Evolutionary conservation across 2,329 filamentous ascomycete genomes (phyloP), one percentile per base, ranked within the genome.

Genomic region (Aspergillus alliaceus): DNA sequence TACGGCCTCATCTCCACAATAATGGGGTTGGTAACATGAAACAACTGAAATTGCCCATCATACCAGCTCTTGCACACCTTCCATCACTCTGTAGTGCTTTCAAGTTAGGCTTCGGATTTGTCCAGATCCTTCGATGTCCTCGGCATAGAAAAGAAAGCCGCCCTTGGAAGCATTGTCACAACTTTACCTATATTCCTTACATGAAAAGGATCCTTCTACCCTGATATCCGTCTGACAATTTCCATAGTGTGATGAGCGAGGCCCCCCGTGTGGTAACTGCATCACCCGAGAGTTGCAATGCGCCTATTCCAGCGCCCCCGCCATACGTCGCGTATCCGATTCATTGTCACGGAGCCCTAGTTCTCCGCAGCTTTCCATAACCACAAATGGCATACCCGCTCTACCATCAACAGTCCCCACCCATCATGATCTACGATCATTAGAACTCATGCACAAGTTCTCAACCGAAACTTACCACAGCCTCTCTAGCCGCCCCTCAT

Each of bases 401-500:
- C 35, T 18, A 15, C 31, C 18, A 9, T n/a, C 27, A 1, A n/a
- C 32, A 35, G 52, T 11, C 25, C 29, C 46, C 9, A 32, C 42
- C 6, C 51, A 7, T 54, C 25, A 40, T 32, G 40, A 42, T 29
- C 57, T 69, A 20, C 64, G 64, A 9, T 77, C 81, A 51, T 71
- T 82, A 3, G 79, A 81, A 59, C 62, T 82, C 42, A 80, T 82
- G 77, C 79, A 81, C 57, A 75, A 77, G 34, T 82, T 79, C 73
- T 72, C 78, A 0, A 78, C 75, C 0, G 70, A 69, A 11, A 81
- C 78, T 0, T 81, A 75, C 63, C 66, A 70, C 22, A 74, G 73
- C 37, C 71, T 79, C 22, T 71, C 62, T 40, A 59, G 64, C 7
- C 63, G 64, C 24, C 60, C 63, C 6, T 61, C 62, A 2, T 65